Conservation (phyloP, 2,329 filamentous ascomycete species). For the Aspergillus niger region DNA sequence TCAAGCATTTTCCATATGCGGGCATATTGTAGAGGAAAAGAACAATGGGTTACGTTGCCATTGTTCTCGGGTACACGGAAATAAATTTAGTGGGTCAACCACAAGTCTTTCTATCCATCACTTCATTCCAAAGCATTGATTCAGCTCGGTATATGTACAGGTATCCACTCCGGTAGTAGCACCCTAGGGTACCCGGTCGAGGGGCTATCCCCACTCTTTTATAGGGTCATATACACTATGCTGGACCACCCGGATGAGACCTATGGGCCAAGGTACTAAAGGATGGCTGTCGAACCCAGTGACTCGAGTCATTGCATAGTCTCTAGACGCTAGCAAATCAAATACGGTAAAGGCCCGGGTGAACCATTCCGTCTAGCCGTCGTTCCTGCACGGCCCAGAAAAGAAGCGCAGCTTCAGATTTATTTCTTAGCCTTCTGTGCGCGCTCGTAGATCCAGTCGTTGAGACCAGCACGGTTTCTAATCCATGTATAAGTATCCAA, state of each 20-base stretch:
- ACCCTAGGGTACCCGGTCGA: not conserved
- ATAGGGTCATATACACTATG: not conserved
- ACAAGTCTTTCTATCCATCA: conserved; percentile 11
- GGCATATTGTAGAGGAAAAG: conserved; percentile 26
- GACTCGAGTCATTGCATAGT: conserved; percentile 2
- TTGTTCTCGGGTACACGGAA: conserved; percentile 21
- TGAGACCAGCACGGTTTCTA: conserved; percentile 81
- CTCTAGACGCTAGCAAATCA: not conserved
- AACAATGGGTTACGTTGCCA: conserved; percentile 24
- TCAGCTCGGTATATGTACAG: conserved; percentile 4
- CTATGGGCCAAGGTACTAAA: not conserved
- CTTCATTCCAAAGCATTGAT: conserved; percentile 12
- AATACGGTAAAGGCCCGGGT: not conserved
- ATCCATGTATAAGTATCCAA: conserved; percentile 7
- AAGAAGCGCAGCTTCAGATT: conserved; percentile 4
- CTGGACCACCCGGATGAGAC: not conserved
- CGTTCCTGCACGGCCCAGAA: not conserved
- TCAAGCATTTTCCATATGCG: conserved; percentile 14
- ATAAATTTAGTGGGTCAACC: not conserved
- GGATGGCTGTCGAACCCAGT: not conserved
- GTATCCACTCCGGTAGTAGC: not conserved
- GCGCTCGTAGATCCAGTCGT: conserved; percentile 96
- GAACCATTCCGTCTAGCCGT: not conserved
- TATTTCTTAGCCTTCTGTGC: conserved; percentile 46
- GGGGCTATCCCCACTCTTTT: not conserved